Evolutionary conservation across 108 stramenopile species (phyloP), one percentile per base, ranked within the genome.

Genomic region (Cyclotella kingstonii): DNA sequence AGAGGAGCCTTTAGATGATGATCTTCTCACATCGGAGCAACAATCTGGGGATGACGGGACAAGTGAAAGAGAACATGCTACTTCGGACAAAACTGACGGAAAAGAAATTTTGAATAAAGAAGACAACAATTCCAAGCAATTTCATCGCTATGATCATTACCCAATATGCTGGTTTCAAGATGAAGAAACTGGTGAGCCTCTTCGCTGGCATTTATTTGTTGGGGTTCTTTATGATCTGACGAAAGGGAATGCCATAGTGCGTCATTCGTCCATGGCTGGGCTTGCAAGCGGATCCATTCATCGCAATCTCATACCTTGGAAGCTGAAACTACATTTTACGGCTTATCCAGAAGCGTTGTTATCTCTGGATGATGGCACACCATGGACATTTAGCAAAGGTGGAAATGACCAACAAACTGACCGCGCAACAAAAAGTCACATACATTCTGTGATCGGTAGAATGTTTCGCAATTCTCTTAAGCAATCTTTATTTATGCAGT

Each of bases 151-250:
- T 14, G 3, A 7, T 25, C 27, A 40, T 1, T 42, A 56, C 10
- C 39, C 85, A 12, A 63, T 63, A 19, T 91, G 90, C 38, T 92
- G 91, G 91, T 92, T 89, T 52, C 85, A 92, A 70, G 91, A 92
- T 53, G 86, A 82, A 59, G 74, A 38, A 28, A 84, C 83, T 33
- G 69, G 77, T 21, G 17, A 60, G 30, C 80, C 91, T 14, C 72
- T 92, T 7, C 68, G 81, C 39, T 92, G 91, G 91, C 91, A 92
- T 7, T 72, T 83, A 10, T 89, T 89, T 58, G 82, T 65, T 1
- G 91, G 91, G 15, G 81, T 86, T 9, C 40, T 89, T n/a, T 92
- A 74, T 34, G 90, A 92, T 62, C 58, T 73, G 30, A 69, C 63
- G 54, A 60, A 67, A 41, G 74, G 66, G 10, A 62, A 27, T 51